Evolutionary conservation across 208 protist genomes (phyloP).

Genomic region (Acanthamoeba triangularis): DNA sequence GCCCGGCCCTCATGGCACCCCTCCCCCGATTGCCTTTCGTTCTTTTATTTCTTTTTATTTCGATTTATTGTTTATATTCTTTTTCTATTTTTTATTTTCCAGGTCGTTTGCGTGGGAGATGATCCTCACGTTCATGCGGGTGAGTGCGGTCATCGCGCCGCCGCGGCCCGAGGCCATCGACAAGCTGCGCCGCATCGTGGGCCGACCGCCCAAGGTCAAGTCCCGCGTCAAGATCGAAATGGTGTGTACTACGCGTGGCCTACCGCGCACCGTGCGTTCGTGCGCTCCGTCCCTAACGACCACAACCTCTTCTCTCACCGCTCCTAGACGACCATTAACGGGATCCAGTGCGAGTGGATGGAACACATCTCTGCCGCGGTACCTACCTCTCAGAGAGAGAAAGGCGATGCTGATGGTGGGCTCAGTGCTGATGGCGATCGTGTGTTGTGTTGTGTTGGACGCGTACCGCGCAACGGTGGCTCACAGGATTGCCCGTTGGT

Average conservation of each 20-base stretch:
- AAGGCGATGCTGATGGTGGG: too few species aligned
- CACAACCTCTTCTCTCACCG: not conserved
- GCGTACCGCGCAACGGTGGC: too few species aligned
- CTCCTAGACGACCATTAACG: slow-evolving; percentile 27
- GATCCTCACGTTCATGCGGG: slow-evolving; percentile 30
- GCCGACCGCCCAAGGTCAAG: slow-evolving; percentile 42
- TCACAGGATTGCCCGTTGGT: not conserved
- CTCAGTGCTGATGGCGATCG: not conserved
- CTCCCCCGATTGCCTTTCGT: too few species aligned
- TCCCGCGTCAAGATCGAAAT: slow-evolving; percentile 41
- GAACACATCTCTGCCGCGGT: slow-evolving; percentile 24
- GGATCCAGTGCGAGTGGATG: slow-evolving; percentile 24
- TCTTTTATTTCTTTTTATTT: too few species aligned
- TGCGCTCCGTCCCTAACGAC: too few species aligned
- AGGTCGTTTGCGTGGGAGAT: slow-evolving; percentile 38
- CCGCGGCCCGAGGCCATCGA: slow-evolving; percentile 21
- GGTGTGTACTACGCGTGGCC: not conserved
- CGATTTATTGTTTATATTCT: too few species aligned
- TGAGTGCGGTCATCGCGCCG: not conserved
- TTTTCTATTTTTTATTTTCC: not conserved
- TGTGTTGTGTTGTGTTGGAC: not conserved
- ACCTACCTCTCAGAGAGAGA: not conserved
- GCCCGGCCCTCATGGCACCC: too few species aligned
- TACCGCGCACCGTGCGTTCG: too few species aligned
- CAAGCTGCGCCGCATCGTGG: slow-evolving; percentile 39